phyloP scores from a whole-genome alignment of 768 basidiomycete genomes.

The Leccinum variicolor region DNA sequence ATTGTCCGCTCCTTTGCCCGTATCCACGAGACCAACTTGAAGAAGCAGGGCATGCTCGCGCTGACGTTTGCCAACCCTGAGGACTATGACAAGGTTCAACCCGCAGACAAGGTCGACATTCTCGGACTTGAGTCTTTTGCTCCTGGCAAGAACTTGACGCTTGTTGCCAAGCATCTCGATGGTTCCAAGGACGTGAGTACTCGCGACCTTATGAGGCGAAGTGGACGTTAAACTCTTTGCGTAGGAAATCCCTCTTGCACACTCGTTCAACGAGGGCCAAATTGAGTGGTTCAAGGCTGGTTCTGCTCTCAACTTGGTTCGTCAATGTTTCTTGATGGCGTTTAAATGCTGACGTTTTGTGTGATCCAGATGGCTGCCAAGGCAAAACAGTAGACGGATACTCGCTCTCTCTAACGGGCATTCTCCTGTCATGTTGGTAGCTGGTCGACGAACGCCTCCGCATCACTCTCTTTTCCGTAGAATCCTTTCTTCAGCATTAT shows the following conservation, averaged over 20 bases:
- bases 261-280: constrained; percentile 96
- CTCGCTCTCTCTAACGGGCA: constrained; percentile 1
- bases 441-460: neutral
- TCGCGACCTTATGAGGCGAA: neutral
- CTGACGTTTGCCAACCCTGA: constrained; percentile 88
- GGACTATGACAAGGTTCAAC: constrained; percentile 91
- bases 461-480: neutral
- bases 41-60: constrained; percentile 99
- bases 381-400: constrained; percentile 43
- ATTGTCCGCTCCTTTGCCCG: constrained; percentile 96
- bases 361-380: constrained; percentile 60
- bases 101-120: constrained; percentile 87
- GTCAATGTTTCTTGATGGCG: constrained; percentile 17
- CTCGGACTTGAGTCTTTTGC: constrained; percentile 84
- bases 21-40: constrained; percentile 97
- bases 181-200: constrained; percentile 62
- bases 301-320: constrained; percentile 83
- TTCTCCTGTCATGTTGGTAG: neutral
- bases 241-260: constrained; percentile 73
- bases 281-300: constrained; percentile 99
- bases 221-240: constrained; percentile 14
- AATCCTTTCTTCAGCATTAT: neutral
- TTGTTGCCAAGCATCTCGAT: constrained; percentile 79
- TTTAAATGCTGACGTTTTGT: constrained; percentile 1
- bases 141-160: constrained; percentile 87